A percentile compares a stretch with the other conserved stretches of the same genome.
Evolutionary conservation across 2,329 filamentous ascomycete genomes (phyloP).

Genomic region (Fusarium solani-melongenae): DNA sequence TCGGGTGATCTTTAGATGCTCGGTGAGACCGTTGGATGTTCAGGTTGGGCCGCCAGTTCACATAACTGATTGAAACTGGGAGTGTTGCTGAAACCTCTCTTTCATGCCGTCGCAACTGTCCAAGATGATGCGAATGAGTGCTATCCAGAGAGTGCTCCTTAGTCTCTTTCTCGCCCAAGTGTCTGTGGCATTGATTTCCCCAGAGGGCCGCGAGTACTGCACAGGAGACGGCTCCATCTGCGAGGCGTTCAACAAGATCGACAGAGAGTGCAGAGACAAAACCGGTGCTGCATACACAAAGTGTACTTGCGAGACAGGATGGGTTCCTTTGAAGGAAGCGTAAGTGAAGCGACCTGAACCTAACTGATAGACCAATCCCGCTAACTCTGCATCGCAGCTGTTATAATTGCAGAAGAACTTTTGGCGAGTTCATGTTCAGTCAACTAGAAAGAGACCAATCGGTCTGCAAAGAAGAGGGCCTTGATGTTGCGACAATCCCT

Average conservation of each 20-base stretch:
- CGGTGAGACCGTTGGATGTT: background rate
- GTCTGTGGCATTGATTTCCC: constrained; percentile 5
- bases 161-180: constrained; percentile 9
- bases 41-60: background rate
- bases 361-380: background rate
- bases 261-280: constrained; percentile 19
- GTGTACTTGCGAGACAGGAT: constrained; percentile 29
- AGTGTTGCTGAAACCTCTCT: background rate
- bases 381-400: constrained; percentile 3
- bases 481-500: constrained; percentile 12
- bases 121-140: background rate
- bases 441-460: background rate
- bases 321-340: constrained; percentile 19
- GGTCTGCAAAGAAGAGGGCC: constrained; percentile 6
- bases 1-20: background rate
- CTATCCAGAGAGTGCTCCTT: background rate
- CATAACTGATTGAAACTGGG: background rate
- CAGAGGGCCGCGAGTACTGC: constrained; percentile 25
- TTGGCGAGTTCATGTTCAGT: constrained; percentile 10
- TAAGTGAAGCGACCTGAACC: constrained; percentile 1
- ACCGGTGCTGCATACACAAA: constrained; percentile 14
- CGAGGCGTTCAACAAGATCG: constrained; percentile 14
- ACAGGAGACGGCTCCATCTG: constrained; percentile 30
- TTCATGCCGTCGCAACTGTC: background rate
- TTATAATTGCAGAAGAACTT: constrained; percentile 8